Conservation (phyloP, 768 basidiomycete genomes). For the Pulveroboletus sp. region DNA sequence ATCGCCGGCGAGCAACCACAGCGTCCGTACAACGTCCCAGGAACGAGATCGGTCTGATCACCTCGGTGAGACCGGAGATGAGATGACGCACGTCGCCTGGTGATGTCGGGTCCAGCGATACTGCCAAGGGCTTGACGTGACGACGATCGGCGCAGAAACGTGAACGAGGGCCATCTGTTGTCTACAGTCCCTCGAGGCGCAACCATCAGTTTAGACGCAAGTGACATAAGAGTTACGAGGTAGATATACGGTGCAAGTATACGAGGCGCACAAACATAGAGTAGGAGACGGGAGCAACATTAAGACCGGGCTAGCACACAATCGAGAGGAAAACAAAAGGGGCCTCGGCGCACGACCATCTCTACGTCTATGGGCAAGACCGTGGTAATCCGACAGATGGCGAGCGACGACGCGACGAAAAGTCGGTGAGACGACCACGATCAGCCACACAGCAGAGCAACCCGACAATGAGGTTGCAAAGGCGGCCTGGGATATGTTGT, state of each 20-base stretch:
- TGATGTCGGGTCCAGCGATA: too few relatives aligned
- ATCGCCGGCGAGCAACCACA: too few relatives aligned
- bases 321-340: not conserved
- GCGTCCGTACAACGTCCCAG: too few relatives aligned
- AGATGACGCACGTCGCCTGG: too few relatives aligned
- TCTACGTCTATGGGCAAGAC: slow-evolving; percentile 17
- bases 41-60: too few relatives aligned
- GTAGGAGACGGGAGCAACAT: slow-evolving; percentile 16
- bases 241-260: slow-evolving; percentile 26
- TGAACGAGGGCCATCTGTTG: too few relatives aligned
- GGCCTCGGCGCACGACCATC: slow-evolving; percentile 7
- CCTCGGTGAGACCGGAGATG: not conserved
- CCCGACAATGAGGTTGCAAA: not conserved
- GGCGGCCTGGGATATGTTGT: slow-evolving; percentile 34
- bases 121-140: too few relatives aligned
- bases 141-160: too few relatives aligned
- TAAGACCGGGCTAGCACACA: slow-evolving; percentile 14
- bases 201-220: slow-evolving; percentile 1
- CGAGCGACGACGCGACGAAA: not conserved
- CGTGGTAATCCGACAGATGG: slow-evolving; percentile 10
- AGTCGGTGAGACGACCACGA: not conserved
- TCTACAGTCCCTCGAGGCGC: not conserved
- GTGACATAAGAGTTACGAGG: slow-evolving; percentile 23
- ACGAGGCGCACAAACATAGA: not conserved
- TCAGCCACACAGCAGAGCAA: slow-evolving; percentile 9